Evolutionary conservation across 2,329 filamentous ascomycete genomes (phyloP).

Genomic region (Paraphaeosphaeria sporulosa): DNA sequence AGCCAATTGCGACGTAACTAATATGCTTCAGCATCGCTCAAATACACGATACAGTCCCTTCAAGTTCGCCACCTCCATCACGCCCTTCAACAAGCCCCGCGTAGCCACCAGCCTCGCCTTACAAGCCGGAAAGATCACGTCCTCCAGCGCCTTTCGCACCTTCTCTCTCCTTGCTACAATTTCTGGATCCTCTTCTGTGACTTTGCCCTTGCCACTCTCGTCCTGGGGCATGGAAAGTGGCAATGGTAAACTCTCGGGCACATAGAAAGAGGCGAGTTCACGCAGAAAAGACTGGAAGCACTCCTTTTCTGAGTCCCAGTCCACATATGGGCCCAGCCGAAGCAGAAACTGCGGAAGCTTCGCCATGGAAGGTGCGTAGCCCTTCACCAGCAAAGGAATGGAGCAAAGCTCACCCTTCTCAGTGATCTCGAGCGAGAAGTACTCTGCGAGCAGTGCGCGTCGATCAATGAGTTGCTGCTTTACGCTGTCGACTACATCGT

Average conservation of each 20-base stretch:
- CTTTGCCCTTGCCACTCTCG: constrained; percentile 48
- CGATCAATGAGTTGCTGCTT: constrained; percentile 74
- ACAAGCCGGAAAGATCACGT: constrained; percentile 89
- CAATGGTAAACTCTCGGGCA: constrained; percentile 81
- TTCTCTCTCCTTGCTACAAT: constrained; percentile 66
- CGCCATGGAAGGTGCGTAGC: constrained; percentile 83
- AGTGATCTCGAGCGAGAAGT: constrained; percentile 87
- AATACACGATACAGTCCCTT: constrained; percentile 95
- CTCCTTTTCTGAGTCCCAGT: constrained; percentile 83
- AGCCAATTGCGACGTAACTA: background rate
- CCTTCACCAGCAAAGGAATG: constrained; percentile 86
- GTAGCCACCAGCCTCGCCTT: constrained; percentile 85
- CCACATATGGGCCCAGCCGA: constrained; percentile 83
- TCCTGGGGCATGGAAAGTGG: constrained; percentile 40
- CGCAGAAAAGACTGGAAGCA: constrained; percentile 88
- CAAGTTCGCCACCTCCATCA: constrained; percentile 88
- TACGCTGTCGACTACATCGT: constrained; percentile 71
- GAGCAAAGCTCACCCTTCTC: constrained; percentile 77
- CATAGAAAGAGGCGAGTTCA: constrained; percentile 89
- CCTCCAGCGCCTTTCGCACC: constrained; percentile 78
- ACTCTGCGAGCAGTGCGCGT: constrained; percentile 88
- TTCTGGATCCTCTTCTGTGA: constrained; percentile 47
- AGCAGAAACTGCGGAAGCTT: constrained; percentile 92
- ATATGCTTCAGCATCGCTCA: constrained; percentile 74
- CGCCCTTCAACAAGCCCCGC: constrained; percentile 74